Percentiles rank a stretch among this genome's conserved stretches.
These are phyloP conservation scores for Rhizoctonia solani DNA, from an alignment of 1,284 basidiomycete genomes.

Conservation along the genomic window DNA sequence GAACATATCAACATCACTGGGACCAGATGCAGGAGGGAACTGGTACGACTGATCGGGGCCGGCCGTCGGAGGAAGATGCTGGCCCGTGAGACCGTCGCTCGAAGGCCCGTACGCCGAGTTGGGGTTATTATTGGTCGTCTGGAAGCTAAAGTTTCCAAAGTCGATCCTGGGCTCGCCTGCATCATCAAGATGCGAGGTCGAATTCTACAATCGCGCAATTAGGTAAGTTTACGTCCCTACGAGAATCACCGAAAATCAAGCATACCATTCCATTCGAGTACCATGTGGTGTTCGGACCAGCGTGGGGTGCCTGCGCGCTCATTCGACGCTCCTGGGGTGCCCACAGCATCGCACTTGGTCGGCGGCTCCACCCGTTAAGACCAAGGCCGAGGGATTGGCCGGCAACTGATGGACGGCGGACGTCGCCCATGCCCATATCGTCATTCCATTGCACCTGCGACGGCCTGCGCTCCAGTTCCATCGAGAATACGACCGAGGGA, in stretches of 20 bases:
- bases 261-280: conserved; percentile 31
- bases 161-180: conserved; percentile 13
- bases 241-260: not conserved
- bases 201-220: not conserved
- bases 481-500: conserved; percentile 25
- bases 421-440: conserved; percentile 33
- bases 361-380: not conserved
- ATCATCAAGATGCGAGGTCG: conserved; percentile 18
- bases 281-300: not conserved
- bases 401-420: conserved; percentile 14
- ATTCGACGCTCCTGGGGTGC: conserved; percentile 15
- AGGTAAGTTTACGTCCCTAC: not conserved
- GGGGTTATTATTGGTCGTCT: conserved; percentile 13
- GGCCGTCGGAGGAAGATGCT: not conserved
- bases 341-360: conserved; percentile 24
- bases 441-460: conserved; percentile 34
- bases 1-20: conserved; percentile 23
- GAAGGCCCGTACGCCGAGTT: not conserved
- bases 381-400: not conserved
- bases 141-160: conserved; percentile 32
- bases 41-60: conserved; percentile 27
- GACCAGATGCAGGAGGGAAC: conserved; percentile 18
- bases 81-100: not conserved
- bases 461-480: conserved; percentile 25
- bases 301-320: conserved; percentile 23